phyloP scores from a whole-genome alignment of 2,329 filamentous ascomycete species.

The Ceratocystiopsis brevicomis region DNA sequence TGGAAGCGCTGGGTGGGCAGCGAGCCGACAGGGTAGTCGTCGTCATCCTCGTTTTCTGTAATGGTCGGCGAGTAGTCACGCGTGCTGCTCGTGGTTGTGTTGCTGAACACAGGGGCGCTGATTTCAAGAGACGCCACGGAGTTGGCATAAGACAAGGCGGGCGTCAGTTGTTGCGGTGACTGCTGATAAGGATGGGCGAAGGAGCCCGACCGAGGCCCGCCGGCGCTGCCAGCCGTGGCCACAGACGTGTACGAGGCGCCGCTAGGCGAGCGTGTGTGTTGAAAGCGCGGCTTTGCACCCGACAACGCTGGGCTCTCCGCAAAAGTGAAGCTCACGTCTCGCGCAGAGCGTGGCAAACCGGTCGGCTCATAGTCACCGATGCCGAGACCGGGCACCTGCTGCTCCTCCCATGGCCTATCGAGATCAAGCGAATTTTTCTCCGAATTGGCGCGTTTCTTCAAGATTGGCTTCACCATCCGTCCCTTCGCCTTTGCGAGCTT shows the following conservation, averaged over 20 bases:
- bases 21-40: constrained; percentile 7
- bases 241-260: constrained; percentile 38
- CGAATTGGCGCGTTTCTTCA: constrained; percentile 39
- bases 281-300: constrained; percentile 19
- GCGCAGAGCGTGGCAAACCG: constrained; percentile 13
- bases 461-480: constrained; percentile 38
- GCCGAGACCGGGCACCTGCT: constrained; percentile 21
- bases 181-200: constrained; percentile 49
- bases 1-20: constrained; percentile 10
- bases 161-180: constrained; percentile 40
- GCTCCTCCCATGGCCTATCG: constrained; percentile 40
- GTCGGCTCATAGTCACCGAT: constrained; percentile 14
- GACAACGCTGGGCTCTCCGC: constrained; percentile 8
- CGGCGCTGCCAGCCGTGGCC: constrained; percentile 34
- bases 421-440: constrained; percentile 45
- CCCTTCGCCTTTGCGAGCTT: constrained; percentile 23
- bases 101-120: constrained; percentile 11
- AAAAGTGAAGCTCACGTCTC: constrained; percentile 28
- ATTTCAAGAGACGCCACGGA: constrained; percentile 33
- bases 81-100: constrained; percentile 18
- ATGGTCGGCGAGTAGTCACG: constrained; percentile 38
- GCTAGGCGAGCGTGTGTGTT: constrained; percentile 39
- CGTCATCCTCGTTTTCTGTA: constrained; percentile 31
- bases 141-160: constrained; percentile 38
- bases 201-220: constrained; percentile 24